Evolutionary conservation across 768 basidiomycete genomes (phyloP).

Genomic region (Lentinula sp.): DNA sequence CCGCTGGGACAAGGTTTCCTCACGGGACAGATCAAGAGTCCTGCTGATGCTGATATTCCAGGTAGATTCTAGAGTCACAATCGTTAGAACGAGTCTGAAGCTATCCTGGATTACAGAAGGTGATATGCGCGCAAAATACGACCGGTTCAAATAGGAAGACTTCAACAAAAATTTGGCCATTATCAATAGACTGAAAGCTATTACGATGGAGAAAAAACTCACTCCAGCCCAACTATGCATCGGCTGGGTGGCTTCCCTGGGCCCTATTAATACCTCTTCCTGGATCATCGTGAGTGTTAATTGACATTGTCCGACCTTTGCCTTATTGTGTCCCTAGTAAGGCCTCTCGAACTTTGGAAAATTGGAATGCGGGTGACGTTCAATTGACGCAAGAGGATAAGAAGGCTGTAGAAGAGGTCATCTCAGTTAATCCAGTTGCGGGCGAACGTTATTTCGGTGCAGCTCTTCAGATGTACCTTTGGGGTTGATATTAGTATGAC

Average conservation of each 20-base stretch:
- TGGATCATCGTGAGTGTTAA: slow-evolving; percentile 23
- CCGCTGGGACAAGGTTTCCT: slow-evolving; percentile 51
- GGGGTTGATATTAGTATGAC: neutral
- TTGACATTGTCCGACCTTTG: too few relatives aligned
- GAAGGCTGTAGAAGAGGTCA: neutral
- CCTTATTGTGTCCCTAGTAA: slow-evolving; percentile 3
- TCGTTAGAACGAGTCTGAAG: too few relatives aligned
- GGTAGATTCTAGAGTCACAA: slow-evolving; percentile 7
- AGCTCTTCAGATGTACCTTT: neutral
- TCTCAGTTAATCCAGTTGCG: neutral
- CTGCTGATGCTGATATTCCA: slow-evolving; percentile 28
- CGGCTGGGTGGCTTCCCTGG: slow-evolving; percentile 34
- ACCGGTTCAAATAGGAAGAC: slow-evolving; percentile 41
- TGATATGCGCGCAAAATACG: slow-evolving; percentile 28
- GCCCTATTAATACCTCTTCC: slow-evolving; percentile 43
- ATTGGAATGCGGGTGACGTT: slow-evolving; percentile 30
- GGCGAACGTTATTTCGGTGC: neutral
- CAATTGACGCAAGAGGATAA: neutral
- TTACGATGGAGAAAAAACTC: slow-evolving; percentile 36
- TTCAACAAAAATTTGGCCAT: slow-evolving; percentile 36
- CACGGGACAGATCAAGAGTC: slow-evolving; percentile 39
- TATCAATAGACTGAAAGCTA: slow-evolving; percentile 31
- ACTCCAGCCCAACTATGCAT: slow-evolving; percentile 36
- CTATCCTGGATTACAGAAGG: slow-evolving; percentile 20
- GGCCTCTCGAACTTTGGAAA: slow-evolving; percentile 34